Conservation (phyloP, 768 basidiomycete genomes). For the Postia placenta region DNA sequence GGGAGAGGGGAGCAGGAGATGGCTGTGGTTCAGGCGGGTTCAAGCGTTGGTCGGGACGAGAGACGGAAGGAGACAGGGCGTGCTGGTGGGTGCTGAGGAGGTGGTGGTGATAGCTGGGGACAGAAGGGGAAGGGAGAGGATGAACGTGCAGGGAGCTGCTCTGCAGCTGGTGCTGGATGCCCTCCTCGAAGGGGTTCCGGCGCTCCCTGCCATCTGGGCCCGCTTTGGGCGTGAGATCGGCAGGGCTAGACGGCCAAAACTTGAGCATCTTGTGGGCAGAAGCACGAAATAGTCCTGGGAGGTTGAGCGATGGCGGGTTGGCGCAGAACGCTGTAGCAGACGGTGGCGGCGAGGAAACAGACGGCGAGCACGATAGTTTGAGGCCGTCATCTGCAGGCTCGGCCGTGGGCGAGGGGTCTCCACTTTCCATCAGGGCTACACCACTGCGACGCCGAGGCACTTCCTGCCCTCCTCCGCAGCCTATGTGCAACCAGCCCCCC, state of each 20-base stretch:
- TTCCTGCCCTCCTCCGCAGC: not conserved
- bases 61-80: conserved; percentile 22
- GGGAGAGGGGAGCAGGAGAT: conserved; percentile 36
- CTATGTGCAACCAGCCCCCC: no score
- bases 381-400: not conserved
- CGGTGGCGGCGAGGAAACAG: conserved; percentile 2
- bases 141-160: conserved; percentile 2
- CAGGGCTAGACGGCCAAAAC: conserved; percentile 50
- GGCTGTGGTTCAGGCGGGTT: conserved; percentile 15
- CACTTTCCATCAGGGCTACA: not conserved
- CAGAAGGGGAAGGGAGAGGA: conserved; percentile 2
- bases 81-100: conserved; percentile 27
- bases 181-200: conserved; percentile 52
- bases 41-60: conserved; percentile 11
- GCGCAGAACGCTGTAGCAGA: conserved; percentile 9
- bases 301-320: not conserved
- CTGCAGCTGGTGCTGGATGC: conserved; percentile 28
- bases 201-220: conserved; percentile 36
- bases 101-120: conserved; percentile 20
- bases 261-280: conserved; percentile 44
- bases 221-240: conserved; percentile 49
- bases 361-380: not conserved
- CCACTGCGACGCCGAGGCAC: not conserved
- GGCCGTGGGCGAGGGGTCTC: not conserved
- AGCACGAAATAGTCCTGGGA: not conserved